Conservation (phyloP, 1,284 basidiomycete genomes). For the Cutaneotrichosporon dermatis region DNA sequence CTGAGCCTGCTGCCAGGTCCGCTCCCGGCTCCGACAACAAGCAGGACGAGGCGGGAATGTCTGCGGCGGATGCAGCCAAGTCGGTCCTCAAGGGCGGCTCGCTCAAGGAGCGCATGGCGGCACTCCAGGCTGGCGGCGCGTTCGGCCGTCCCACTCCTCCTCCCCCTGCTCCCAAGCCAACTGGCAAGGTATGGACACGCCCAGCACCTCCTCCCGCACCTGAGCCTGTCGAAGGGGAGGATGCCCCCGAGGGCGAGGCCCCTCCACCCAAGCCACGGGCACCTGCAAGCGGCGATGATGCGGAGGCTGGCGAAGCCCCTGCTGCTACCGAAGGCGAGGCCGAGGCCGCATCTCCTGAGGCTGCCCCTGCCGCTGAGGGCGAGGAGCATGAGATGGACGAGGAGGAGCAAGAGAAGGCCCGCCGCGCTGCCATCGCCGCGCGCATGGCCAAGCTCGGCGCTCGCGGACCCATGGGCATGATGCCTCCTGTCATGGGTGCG, state of each 20-base stretch:
- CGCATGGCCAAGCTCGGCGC: slow-evolving; percentile 52
- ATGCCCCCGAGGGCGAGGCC: slow-evolving; percentile 19
- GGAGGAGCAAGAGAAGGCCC: slow-evolving; percentile 48
- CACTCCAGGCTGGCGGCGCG: slow-evolving; percentile 67
- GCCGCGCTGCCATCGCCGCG: slow-evolving; percentile 51
- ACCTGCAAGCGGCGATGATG: too few relatives aligned
- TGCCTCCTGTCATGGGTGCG: slow-evolving; percentile 21
- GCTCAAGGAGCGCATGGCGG: slow-evolving; percentile 87
- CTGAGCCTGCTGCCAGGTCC: slow-evolving; percentile 15
- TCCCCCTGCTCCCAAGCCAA: slow-evolving; percentile 63
- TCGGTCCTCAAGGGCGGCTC: slow-evolving; percentile 64
- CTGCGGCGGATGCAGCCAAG: slow-evolving; percentile 74
- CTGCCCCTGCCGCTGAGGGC: background rate
- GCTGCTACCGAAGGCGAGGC: too few relatives aligned
- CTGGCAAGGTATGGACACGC: slow-evolving; percentile 65
- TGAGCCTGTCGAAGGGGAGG: slow-evolving; percentile 45
- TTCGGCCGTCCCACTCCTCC: slow-evolving; percentile 56
- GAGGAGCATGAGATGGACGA: slow-evolving; percentile 39
- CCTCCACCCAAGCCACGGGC: background rate
- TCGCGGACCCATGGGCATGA: slow-evolving; percentile 48
- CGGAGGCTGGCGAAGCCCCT: too few relatives aligned
- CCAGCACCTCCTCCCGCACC: slow-evolving; percentile 50
- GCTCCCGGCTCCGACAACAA: slow-evolving; percentile 6
- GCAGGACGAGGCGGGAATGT: slow-evolving; percentile 55
- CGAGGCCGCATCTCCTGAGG: too few relatives aligned